These are phyloP conservation scores for Tuber calosporum DNA, from an alignment of 495 filamentous ascomycete species.

Conservation along the genomic window DNA sequence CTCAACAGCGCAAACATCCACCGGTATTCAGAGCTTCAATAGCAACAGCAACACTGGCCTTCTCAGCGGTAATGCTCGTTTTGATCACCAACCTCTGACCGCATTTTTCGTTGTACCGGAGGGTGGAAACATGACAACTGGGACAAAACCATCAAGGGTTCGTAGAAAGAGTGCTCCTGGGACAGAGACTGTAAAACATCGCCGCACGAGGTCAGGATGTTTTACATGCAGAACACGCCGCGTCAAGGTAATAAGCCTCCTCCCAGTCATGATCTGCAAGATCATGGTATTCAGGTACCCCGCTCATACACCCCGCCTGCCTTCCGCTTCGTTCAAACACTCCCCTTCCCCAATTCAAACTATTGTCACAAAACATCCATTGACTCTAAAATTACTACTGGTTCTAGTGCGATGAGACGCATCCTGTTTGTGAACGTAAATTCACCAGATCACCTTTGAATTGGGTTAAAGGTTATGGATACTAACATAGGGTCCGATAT, in stretches of 20 bases:
- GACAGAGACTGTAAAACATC: slow-evolving; percentile 80
- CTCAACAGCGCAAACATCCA: slow-evolving; percentile 32
- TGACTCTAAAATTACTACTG: slow-evolving; percentile 21
- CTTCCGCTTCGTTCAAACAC: slow-evolving; percentile 2
- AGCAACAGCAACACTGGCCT: slow-evolving; percentile 1
- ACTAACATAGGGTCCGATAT: slow-evolving; percentile 15
- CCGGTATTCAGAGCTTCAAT: slow-evolving; percentile 28
- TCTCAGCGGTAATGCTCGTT: slow-evolving; percentile 15
- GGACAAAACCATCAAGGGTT: slow-evolving; percentile 51
- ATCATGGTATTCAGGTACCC: slow-evolving; percentile 18
- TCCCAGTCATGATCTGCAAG: slow-evolving; percentile 13
- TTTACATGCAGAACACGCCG: slow-evolving; percentile 84
- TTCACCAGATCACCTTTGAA: slow-evolving; percentile 11
- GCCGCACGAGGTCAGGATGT: slow-evolving; percentile 86
- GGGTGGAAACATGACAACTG: slow-evolving; percentile 39
- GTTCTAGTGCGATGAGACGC: slow-evolving; percentile 71
- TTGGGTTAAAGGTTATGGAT: slow-evolving; percentile 24
- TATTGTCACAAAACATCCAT: neutral
- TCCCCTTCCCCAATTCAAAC: slow-evolving; percentile 5
- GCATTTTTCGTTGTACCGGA: slow-evolving; percentile 36
- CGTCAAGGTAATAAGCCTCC: slow-evolving; percentile 62
- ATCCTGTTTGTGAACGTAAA: slow-evolving; percentile 80
- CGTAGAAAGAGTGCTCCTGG: slow-evolving; percentile 54
- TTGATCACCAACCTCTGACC: slow-evolving; percentile 35
- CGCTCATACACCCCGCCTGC: slow-evolving; percentile 4